Conservation (phyloP, 129 eudicot genomes). For the Artemisia argyi region DNA sequence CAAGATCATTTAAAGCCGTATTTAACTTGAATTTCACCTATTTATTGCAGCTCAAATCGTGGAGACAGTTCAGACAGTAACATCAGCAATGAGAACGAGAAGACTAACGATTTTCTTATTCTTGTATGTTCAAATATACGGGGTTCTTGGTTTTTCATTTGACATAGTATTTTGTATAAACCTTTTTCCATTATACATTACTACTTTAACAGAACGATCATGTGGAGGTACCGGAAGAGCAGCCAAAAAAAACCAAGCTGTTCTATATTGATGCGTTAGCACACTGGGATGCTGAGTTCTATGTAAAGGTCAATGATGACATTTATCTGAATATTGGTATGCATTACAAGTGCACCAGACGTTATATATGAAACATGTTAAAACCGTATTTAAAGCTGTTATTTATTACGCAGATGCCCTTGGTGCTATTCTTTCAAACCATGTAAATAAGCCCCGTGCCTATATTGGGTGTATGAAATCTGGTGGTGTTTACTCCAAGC, state of each 20-base stretch:
- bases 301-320: conserved; percentile 85
- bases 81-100: conserved; percentile 55
- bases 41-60: conserved; percentile 51
- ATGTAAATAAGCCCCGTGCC: conserved; percentile 69
- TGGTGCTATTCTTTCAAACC: conserved; percentile 63
- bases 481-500: conserved; percentile 80
- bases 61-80: conserved; percentile 69
- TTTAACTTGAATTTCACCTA: conserved; percentile 10
- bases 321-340: conserved; percentile 77
- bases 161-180: background rate
- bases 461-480: conserved; percentile 97
- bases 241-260: conserved; percentile 58
- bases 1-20: conserved; percentile 10
- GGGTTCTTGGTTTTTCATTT: conserved; percentile 9
- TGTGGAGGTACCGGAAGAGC: conserved; percentile 54
- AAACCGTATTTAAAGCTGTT: background rate
- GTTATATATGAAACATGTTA: conserved; percentile 6
- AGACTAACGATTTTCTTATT: conserved; percentile 68
- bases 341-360: background rate
- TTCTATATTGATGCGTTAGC: conserved; percentile 62
- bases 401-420: conserved; percentile 61
- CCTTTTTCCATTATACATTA: background rate
- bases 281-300: conserved; percentile 92
- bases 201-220: conserved; percentile 58
- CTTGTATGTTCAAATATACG: conserved; percentile 60